Conservation (phyloP, 108 stramenopile species). For the Cylindrotheca closterium region DNA sequence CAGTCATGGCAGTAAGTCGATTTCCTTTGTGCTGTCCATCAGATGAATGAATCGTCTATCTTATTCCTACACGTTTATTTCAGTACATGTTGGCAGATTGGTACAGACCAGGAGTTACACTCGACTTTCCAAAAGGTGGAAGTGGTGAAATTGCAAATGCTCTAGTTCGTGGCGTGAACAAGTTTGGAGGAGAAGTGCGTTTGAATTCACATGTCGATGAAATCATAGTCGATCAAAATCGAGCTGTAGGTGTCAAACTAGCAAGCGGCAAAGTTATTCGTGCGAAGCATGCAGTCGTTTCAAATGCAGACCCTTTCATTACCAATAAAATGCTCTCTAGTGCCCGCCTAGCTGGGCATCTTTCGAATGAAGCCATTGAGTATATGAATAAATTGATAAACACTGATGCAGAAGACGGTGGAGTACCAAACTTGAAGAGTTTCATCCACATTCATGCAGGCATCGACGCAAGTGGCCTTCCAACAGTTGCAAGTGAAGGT, state of each 20-base stretch:
- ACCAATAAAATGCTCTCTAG: slow-evolving; percentile 66
- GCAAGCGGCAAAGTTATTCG: slow-evolving; percentile 59
- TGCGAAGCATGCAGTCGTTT: slow-evolving; percentile 84
- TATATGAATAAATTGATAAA: slow-evolving; percentile 56
- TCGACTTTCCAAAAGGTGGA: slow-evolving; percentile 93
- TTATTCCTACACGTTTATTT: background rate
- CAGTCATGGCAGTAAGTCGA: slow-evolving; percentile 68
- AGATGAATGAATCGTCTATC: slow-evolving; percentile 14
- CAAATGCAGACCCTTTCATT: slow-evolving; percentile 84
- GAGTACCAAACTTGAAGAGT: slow-evolving; percentile 68
- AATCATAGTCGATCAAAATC: slow-evolving; percentile 81
- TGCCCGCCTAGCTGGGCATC: slow-evolving; percentile 29
- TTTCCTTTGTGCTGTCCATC: slow-evolving; percentile 15
- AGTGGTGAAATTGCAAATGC: slow-evolving; percentile 84
- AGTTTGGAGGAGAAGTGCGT: slow-evolving; percentile 54
- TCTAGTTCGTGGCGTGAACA: slow-evolving; percentile 83
- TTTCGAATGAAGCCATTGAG: slow-evolving; percentile 46
- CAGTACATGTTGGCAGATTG: slow-evolving; percentile 92
- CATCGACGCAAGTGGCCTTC: slow-evolving; percentile 83
- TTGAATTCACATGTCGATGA: slow-evolving; percentile 74
- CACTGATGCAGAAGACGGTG: slow-evolving; percentile 52
- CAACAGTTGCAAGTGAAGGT: slow-evolving; percentile 41
- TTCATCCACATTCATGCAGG: slow-evolving; percentile 95
- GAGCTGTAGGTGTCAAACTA: slow-evolving; percentile 74
- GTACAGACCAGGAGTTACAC: slow-evolving; percentile 82